Percentiles rank a stretch among this genome's conserved stretches.
Evolutionary conservation across 2,329 filamentous ascomycete genomes (phyloP).

Genomic region (Colletotrichum gloeosporioides): DNA sequence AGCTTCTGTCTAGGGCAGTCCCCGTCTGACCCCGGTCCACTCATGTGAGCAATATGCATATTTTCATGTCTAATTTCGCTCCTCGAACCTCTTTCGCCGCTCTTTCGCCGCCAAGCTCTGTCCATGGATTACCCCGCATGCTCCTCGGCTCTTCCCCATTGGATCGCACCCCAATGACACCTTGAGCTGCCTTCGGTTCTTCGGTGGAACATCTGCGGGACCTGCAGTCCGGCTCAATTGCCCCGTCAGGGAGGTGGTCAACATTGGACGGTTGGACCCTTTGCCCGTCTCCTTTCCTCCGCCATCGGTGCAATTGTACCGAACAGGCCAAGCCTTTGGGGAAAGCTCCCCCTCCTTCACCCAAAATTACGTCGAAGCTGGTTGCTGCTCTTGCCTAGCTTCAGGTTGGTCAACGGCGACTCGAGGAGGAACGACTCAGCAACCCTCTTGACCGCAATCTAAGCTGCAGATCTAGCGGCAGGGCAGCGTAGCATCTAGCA

Average conservation of each 20-base stretch:
- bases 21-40: background rate
- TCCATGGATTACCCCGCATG: conserved; percentile 5
- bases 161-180: background rate
- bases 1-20: background rate
- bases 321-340: background rate
- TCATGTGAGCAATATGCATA: background rate
- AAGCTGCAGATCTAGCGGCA: conserved; percentile 7
- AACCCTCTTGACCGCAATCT: conserved; percentile 2
- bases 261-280: background rate
- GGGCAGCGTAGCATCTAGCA: conserved; percentile 1
- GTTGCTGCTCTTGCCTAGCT: background rate
- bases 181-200: background rate
- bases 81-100: background rate
- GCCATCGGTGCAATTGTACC: conserved; percentile 12
- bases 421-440: background rate
- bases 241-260: conserved; percentile 9
- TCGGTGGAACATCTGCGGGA: conserved; percentile 14
- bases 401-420: background rate
- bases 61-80: conserved; percentile 6
- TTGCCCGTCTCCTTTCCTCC: background rate
- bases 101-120: background rate
- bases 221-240: conserved; percentile 15
- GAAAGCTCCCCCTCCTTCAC: background rate
- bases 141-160: conserved; percentile 1
- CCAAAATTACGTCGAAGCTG: background rate